These are phyloP conservation scores for Microdochium bolleyi DNA, from an alignment of 2,329 filamentous ascomycete genomes.

Conservation along the genomic window DNA sequence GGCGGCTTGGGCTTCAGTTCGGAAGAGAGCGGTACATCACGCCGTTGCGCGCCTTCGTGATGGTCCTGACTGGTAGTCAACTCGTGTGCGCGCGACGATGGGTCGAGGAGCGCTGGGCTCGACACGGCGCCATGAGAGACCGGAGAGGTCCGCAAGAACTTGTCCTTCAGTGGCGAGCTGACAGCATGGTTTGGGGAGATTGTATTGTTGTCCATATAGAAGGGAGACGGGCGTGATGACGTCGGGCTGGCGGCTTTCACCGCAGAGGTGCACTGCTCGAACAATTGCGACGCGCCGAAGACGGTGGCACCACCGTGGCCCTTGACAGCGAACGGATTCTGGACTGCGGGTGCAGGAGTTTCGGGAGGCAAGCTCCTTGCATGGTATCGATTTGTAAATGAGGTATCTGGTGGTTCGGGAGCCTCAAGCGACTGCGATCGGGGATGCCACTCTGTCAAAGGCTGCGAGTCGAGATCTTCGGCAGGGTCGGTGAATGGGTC, in stretches of 20 bases:
- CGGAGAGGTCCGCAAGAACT: conserved; percentile 38
- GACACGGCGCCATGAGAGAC: conserved; percentile 26
- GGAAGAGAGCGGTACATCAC: not conserved
- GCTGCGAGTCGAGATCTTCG: conserved; percentile 8
- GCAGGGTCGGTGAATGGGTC: conserved; percentile 10
- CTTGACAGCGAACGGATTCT: conserved; percentile 15
- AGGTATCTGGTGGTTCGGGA: conserved; percentile 6
- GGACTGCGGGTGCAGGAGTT: conserved; percentile 33
- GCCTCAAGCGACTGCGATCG: conserved; percentile 10
- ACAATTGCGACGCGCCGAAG: conserved; percentile 41
- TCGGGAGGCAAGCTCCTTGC: conserved; percentile 27
- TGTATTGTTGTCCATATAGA: conserved; percentile 30
- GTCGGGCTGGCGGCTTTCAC: conserved; percentile 44
- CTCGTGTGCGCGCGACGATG: conserved; percentile 10
- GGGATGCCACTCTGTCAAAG: conserved; percentile 24
- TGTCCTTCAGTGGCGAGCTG: conserved; percentile 42
- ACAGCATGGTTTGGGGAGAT: conserved; percentile 35
- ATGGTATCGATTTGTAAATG: not conserved
- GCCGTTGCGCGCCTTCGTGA: not conserved
- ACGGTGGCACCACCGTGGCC: conserved; percentile 17
- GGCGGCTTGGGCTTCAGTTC: conserved; percentile 6
- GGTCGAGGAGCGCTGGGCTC: conserved; percentile 24
- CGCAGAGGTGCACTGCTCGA: conserved; percentile 43
- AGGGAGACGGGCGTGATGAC: conserved; percentile 48
- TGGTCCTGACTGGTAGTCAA: not conserved